Conservation (phyloP, 805 yeast species). For the Kazachstania psychrophila region DNA sequence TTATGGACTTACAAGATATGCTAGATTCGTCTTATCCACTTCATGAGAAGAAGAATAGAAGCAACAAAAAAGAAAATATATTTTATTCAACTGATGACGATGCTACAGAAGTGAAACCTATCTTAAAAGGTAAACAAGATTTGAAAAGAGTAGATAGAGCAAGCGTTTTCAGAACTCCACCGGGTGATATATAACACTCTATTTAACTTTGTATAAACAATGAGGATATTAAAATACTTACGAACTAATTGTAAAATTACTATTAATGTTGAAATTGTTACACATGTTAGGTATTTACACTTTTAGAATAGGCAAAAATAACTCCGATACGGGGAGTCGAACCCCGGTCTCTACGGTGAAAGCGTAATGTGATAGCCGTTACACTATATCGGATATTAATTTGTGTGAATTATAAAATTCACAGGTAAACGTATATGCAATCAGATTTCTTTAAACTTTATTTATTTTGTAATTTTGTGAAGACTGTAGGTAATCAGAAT, state of each 20-base stretch:
- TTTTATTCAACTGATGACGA: neutral
- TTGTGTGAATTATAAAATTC: no score
- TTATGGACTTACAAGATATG: slow-evolving; percentile 21
- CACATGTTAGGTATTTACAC: neutral
- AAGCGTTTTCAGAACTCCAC: slow-evolving; percentile 4
- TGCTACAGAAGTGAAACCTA: neutral
- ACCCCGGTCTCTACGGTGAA: slow-evolving; percentile 32
- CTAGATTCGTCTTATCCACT: slow-evolving; percentile 15
- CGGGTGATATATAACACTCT: slow-evolving; percentile 1
- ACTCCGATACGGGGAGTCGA: slow-evolving; percentile 31
- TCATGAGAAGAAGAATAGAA: no score
- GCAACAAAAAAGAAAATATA: neutral
- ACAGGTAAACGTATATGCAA: no score
- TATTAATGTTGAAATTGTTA: no score
- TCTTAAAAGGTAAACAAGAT: neutral
- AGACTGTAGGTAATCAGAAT: no score
- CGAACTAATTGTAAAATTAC: no score
- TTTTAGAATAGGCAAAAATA: slow-evolving; percentile 1
- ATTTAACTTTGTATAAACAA: no score
- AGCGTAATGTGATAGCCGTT: slow-evolving; percentile 31
- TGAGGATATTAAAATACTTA: no score
- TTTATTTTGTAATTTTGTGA: no score
- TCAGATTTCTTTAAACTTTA: no score
- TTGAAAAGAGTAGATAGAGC: slow-evolving; percentile 2
- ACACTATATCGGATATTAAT: slow-evolving; percentile 26